phyloP scores from a whole-genome alignment of 164 flowering plant genomes.

The Chimonanthus praecox region DNA sequence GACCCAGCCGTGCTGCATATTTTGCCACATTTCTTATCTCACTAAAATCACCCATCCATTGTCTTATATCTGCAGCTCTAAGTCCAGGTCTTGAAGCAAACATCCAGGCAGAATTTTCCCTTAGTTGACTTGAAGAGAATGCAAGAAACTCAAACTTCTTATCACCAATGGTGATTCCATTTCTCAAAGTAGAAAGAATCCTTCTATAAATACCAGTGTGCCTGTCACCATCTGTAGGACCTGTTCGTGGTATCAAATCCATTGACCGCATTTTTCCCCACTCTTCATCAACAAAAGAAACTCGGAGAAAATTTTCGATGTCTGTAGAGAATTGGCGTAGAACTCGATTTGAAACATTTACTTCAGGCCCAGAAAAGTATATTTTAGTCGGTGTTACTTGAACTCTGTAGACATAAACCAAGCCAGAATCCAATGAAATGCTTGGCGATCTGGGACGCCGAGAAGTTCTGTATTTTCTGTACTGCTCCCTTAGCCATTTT shows the following conservation, averaged over 20 bases:
- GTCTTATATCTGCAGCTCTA: conserved; percentile 56
- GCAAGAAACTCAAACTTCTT: conserved; percentile 92
- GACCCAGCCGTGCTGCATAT: conserved; percentile 90
- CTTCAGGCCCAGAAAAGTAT: conserved; percentile 76
- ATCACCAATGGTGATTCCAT: conserved; percentile 70
- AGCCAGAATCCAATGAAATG: conserved; percentile 51
- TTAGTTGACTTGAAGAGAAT: conserved; percentile 78
- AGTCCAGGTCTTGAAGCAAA: conserved; percentile 60
- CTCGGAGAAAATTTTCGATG: conserved; percentile 69
- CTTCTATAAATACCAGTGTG: conserved; percentile 52
- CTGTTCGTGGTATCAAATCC: conserved; percentile 40
- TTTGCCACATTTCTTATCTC: conserved; percentile 77
- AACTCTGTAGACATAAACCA: conserved; percentile 67
- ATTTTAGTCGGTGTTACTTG: conserved; percentile 75
- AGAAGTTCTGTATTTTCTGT: conserved; percentile 21
- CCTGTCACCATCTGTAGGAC: conserved; percentile 15
- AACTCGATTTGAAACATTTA: conserved; percentile 74
- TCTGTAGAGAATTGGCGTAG: conserved; percentile 40
- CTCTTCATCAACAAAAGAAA: conserved; percentile 83
- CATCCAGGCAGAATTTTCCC: conserved; percentile 87
- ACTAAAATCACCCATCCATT: conserved; percentile 78
- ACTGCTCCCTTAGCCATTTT: conserved; percentile 56
- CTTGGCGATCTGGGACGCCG: conserved; percentile 25
- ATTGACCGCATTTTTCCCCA: conserved; percentile 51
- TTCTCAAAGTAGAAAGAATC: conserved; percentile 43